phyloP scores from a whole-genome alignment of 768 basidiomycete species.

The Russula compacta region DNA sequence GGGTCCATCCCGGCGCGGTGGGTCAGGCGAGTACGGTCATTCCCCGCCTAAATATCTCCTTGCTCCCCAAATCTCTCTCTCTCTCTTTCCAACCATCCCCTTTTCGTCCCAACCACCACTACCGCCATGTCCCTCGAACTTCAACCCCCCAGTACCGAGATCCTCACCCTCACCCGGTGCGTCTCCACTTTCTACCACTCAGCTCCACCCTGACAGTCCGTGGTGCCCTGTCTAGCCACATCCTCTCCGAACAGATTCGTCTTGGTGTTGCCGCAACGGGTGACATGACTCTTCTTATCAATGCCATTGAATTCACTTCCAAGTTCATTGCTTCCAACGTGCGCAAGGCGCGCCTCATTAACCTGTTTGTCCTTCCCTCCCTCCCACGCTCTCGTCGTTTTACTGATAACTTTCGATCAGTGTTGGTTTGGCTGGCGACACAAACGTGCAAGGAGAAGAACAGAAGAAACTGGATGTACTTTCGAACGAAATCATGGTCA shows the following conservation, averaged over 20 bases:
- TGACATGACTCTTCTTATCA: slow-evolving; percentile 89
- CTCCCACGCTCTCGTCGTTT: background rate
- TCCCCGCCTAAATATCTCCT: slow-evolving; percentile 1
- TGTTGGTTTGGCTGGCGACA: slow-evolving; percentile 94
- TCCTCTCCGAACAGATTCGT: slow-evolving; percentile 76
- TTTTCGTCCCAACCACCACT: slow-evolving; percentile 7
- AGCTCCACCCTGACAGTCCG: background rate
- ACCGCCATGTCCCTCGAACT: slow-evolving; percentile 34
- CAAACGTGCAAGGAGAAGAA: slow-evolving; percentile 96
- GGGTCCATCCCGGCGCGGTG: background rate
- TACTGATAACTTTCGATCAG: slow-evolving; percentile 32
- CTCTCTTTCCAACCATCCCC: slow-evolving; percentile 4
- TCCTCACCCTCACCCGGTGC: slow-evolving; percentile 89
- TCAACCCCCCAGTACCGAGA: slow-evolving; percentile 70
- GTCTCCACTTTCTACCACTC: slow-evolving; percentile 21
- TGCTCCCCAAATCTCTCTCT: background rate
- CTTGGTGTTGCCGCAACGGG: slow-evolving; percentile 80
- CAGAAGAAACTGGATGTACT: slow-evolving; percentile 99
- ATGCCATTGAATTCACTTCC: slow-evolving; percentile 91
- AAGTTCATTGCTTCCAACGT: slow-evolving; percentile 99
- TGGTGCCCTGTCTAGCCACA: slow-evolving; percentile 48
- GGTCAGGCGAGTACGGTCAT: too few species aligned
- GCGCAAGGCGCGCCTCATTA: slow-evolving; percentile 92
- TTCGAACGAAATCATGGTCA: slow-evolving; percentile 99
- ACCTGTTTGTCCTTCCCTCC: slow-evolving; percentile 54